Base-by-base conservation (phyloP, 495 filamentous ascomycete genomes). In the Hyphodiscus hymeniophilus region DNA sequence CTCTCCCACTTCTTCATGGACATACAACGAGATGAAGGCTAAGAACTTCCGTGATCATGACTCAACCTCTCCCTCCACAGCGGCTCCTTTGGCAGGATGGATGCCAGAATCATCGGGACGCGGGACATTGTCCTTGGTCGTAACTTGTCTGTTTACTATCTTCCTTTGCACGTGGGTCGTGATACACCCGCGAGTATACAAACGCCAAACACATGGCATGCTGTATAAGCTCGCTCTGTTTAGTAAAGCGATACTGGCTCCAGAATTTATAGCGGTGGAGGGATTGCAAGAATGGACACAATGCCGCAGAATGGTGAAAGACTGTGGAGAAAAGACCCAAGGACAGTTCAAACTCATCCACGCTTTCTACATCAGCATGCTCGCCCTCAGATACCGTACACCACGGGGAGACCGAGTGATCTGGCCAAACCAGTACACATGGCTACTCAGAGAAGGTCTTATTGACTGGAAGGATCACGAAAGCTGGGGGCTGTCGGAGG, bases 341-440 rank as follows among this genome's bases (percentile, higher is more conserved):
- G 56, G 55, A 22, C 15, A 55, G 12, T 48, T 64, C 23, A 59
- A 63, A 38, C 43, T 60, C 20, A 40, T 63, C n/a, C 61, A 67
- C 38, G 63, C 56, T 20, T 66, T 63, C 54, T 68, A 63, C 38
- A 60, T 68, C 40, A 61, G 65, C 51, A 66, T 68, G 62, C 62
- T 66, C 32, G 64, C 63, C 33, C 45, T 67, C 8, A 56, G 63
- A 43, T 65, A 64, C 43, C 56, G 52, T 15, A 64, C 61, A 5
- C 44, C 43, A 16, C 41, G 35, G 7, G 62, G 60, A 3, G 52
- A 60, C 23, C 54, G 43, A 35, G 57, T 65, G 18, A 55, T 66
- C 33, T 66, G 63, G 62, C 63, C 60, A 13, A 65, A 61, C 38
- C 63, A 64, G 34, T 65, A 55, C 38, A 56, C 53, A 12, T 65